Evolutionary conservation across 2,329 filamentous ascomycete genomes (phyloP).

Genomic region (Fonsecaea nubica): DNA sequence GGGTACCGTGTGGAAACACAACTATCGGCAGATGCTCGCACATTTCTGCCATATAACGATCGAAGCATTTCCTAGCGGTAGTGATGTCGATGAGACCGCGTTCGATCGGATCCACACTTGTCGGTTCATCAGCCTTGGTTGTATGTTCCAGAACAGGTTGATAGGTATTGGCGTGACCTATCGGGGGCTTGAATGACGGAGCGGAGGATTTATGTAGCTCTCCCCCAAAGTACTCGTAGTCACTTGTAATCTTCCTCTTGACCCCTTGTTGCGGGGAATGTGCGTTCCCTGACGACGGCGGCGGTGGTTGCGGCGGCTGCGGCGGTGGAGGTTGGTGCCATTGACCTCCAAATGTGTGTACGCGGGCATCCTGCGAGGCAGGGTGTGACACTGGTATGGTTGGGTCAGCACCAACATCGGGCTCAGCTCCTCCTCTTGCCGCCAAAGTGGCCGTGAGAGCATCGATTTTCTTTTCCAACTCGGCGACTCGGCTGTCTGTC

Average conservation of each 20-base stretch:
- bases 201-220: slow-evolving; percentile 36
- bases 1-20: slow-evolving; percentile 61
- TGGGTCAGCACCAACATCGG: slow-evolving; percentile 36
- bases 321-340: slow-evolving; percentile 34
- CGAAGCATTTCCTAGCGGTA: slow-evolving; percentile 62
- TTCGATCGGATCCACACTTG: slow-evolving; percentile 57
- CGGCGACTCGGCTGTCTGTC: slow-evolving; percentile 84
- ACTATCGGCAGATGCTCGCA: slow-evolving; percentile 64
- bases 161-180: slow-evolving; percentile 14
- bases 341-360: slow-evolving; percentile 32
- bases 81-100: slow-evolving; percentile 59
- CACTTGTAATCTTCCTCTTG: slow-evolving; percentile 36
- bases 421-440: slow-evolving; percentile 51
- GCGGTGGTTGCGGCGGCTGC: slow-evolving; percentile 24
- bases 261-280: slow-evolving; percentile 33
- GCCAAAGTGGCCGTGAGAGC: slow-evolving; percentile 81
- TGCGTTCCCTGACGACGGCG: slow-evolving; percentile 10
- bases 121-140: slow-evolving; percentile 27
- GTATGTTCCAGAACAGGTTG: slow-evolving; percentile 25
- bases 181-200: slow-evolving; percentile 25
- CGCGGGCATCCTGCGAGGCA: slow-evolving; percentile 22
- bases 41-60: slow-evolving; percentile 62
- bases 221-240: slow-evolving; percentile 39
- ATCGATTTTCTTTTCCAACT: slow-evolving; percentile 92
- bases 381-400: slow-evolving; percentile 31